phyloP scores from a whole-genome alignment of 1,284 basidiomycete genomes.

The Abortiporus biennis region DNA sequence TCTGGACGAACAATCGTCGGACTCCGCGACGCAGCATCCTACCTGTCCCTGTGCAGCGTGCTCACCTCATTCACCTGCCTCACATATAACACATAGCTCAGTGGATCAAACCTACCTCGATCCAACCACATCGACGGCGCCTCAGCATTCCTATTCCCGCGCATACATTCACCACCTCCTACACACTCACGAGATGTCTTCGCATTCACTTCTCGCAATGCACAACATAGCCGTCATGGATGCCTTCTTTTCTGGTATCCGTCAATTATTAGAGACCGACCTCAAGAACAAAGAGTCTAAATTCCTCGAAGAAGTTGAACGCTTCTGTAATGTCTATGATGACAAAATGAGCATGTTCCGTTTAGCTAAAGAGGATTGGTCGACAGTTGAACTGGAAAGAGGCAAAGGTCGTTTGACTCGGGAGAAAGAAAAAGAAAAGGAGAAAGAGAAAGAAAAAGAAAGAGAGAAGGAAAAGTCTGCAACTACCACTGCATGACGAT shows the following conservation, averaged over 20 bases:
- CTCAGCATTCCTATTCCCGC: conserved; percentile 44
- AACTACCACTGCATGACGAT: too few relatives aligned
- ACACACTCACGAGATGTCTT: conserved; percentile 83
- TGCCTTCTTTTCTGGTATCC: conserved; percentile 54
- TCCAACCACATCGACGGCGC: conserved; percentile 3
- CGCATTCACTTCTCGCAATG: conserved; percentile 62
- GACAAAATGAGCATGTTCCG: conserved; percentile 38
- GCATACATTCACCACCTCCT: conserved; percentile 79
- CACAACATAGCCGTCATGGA: conserved; percentile 70
- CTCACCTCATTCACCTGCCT: conserved; percentile 39
- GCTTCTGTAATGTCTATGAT: conserved; percentile 49
- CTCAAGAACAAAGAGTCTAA: conserved; percentile 13
- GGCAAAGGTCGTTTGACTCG: conserved; percentile 62
- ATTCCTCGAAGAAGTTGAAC: conserved; percentile 43
- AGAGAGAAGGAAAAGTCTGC: too few relatives aligned
- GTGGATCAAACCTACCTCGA: conserved; percentile 16
- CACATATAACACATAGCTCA: conserved; percentile 41
- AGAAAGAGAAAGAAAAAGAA: too few relatives aligned
- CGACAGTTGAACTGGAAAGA: conserved; percentile 53
- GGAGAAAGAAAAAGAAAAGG: conserved; percentile 28
- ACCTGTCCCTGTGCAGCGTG: conserved; percentile 61
- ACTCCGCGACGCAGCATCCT: conserved; percentile 10
- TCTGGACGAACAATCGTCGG: conserved; percentile 26
- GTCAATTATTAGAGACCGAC: conserved; percentile 32
- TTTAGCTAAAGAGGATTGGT: conserved; percentile 51